A percentile compares a stretch with the other conserved stretches of the same genome.
phyloP scores from a whole-genome alignment of 345 rosid genomes.

The rapeseed (Brassica napus) region DNA sequence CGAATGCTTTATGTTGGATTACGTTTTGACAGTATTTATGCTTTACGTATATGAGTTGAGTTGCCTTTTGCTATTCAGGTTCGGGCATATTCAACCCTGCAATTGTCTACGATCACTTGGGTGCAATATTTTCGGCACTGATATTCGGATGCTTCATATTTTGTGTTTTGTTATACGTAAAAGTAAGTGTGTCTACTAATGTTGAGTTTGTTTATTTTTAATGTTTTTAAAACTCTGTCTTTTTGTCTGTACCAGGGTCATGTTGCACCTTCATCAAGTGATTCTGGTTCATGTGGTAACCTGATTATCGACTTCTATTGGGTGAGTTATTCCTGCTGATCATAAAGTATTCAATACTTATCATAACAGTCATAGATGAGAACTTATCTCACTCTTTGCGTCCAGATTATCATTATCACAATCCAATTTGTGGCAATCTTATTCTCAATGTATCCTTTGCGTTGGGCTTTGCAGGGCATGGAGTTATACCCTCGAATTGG shows the following conservation, averaged over 20 bases:
- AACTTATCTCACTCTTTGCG: slow-evolving; percentile 20
- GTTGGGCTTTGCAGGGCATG: slow-evolving; percentile 73
- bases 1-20: neutral
- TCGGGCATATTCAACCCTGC: slow-evolving; percentile 83
- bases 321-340: slow-evolving; percentile 54
- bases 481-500: slow-evolving; percentile 98
- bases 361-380: neutral
- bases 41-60: slow-evolving; percentile 3
- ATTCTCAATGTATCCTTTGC: slow-evolving; percentile 22
- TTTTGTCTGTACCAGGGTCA: slow-evolving; percentile 64
- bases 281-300: slow-evolving; percentile 94
- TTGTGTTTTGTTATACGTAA: slow-evolving; percentile 82
- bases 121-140: slow-evolving; percentile 93
- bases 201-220: too few species aligned
- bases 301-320: slow-evolving; percentile 90
- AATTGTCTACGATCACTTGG: slow-evolving; percentile 86
- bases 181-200: slow-evolving; percentile 47
- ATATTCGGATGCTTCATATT: slow-evolving; percentile 87
- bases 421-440: neutral
- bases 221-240: slow-evolving; percentile 5
- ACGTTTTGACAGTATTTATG: neutral
- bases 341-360: neutral
- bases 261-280: slow-evolving; percentile 86
- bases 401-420: slow-evolving; percentile 11
- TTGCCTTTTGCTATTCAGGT: slow-evolving; percentile 54